phyloP scores from a whole-genome alignment of 108 stramenopile species.

The Seminavis robusta region DNA sequence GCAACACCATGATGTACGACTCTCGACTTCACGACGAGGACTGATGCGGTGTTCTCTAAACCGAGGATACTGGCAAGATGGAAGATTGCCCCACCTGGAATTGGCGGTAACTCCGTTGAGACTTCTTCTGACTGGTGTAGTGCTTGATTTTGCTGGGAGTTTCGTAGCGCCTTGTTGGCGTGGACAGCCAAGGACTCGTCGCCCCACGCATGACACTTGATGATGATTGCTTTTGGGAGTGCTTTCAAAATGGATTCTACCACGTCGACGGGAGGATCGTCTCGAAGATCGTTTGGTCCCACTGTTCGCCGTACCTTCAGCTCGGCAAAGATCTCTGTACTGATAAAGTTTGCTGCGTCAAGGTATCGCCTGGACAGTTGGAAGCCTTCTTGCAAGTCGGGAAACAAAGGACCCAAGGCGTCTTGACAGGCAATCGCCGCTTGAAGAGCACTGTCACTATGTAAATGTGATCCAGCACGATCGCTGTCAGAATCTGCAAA shows the following conservation, averaged over 20 bases:
- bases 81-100: slow-evolving; percentile 61
- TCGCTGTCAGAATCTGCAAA: slow-evolving; percentile 15
- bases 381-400: slow-evolving; percentile 34
- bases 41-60: slow-evolving; percentile 15
- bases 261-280: slow-evolving; percentile 30
- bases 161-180: slow-evolving; percentile 23
- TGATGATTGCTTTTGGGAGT: slow-evolving; percentile 34
- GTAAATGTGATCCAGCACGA: too few species aligned
- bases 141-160: not conserved
- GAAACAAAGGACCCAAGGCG: slow-evolving; percentile 42
- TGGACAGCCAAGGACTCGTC: slow-evolving; percentile 24
- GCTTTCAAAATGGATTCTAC: slow-evolving; percentile 39
- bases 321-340: slow-evolving; percentile 22
- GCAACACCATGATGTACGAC: slow-evolving; percentile 45
- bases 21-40: slow-evolving; percentile 39
- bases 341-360: slow-evolving; percentile 58
- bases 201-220: slow-evolving; percentile 59
- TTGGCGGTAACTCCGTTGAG: slow-evolving; percentile 32
- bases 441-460: not conserved
- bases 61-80: slow-evolving; percentile 60
- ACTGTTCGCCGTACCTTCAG: slow-evolving; percentile 16
- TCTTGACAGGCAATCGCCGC: slow-evolving; percentile 36
- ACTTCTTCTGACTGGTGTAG: not conserved
- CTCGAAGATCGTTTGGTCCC: slow-evolving; percentile 16
- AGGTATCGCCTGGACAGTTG: slow-evolving; percentile 30